These are phyloP conservation scores for Akanthomyces muscarius DNA, from an alignment of 2,329 filamentous ascomycete genomes.

Conservation along the genomic window DNA sequence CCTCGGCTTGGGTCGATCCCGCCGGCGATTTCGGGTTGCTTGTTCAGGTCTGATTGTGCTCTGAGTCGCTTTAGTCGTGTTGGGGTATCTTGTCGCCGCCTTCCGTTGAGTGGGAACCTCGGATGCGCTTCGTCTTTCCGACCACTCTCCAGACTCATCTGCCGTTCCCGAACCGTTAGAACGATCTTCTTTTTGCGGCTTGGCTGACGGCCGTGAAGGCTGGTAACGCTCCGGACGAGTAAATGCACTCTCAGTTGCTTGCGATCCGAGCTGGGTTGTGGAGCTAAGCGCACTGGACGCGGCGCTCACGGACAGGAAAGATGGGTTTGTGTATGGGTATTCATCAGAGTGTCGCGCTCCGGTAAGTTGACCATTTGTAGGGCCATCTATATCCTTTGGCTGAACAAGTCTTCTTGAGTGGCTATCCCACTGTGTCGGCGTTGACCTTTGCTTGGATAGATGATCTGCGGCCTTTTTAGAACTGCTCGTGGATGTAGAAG, in stretches of 20 bases:
- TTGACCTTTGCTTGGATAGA: constrained; percentile 29
- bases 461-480: constrained; percentile 31
- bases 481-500: constrained; percentile 20
- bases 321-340: constrained; percentile 35
- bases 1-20: constrained; percentile 17
- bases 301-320: constrained; percentile 50
- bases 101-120: constrained; percentile 18
- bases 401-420: constrained; percentile 49
- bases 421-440: constrained; percentile 48
- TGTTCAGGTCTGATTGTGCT: constrained; percentile 19
- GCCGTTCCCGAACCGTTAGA: constrained; percentile 20
- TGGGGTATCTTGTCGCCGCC: constrained; percentile 21
- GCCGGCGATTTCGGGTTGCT: constrained; percentile 22
- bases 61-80: constrained; percentile 9
- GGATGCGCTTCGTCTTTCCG: constrained; percentile 2
- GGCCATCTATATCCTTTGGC: constrained; percentile 32
- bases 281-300: constrained; percentile 52
- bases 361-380: constrained; percentile 25
- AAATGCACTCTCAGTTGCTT: neutral
- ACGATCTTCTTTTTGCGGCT: constrained; percentile 17
- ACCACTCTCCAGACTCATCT: constrained; percentile 21
- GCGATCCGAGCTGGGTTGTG: constrained; percentile 20
- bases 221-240: constrained; percentile 5
- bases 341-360: constrained; percentile 39
- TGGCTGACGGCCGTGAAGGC: neutral